Conservation (phyloP, 1,284 basidiomycete species). For the Sanghuangporus baumii region DNA sequence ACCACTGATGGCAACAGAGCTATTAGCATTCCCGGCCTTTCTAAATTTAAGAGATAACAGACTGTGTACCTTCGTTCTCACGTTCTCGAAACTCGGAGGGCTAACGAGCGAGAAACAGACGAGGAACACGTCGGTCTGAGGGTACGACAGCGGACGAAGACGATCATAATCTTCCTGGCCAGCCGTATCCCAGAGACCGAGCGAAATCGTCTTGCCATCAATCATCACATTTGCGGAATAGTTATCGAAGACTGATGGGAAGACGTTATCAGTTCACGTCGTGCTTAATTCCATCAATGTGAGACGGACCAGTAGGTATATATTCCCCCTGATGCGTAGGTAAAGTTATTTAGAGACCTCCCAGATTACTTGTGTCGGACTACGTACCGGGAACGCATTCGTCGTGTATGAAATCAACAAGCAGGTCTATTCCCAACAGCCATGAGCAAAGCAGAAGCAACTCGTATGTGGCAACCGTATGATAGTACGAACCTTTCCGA, state of each 20-base stretch:
- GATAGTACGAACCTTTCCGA: slow-evolving; percentile 79
- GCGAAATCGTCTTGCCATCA: slow-evolving; percentile 96
- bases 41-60: slow-evolving; percentile 10
- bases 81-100: slow-evolving; percentile 97
- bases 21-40: slow-evolving; percentile 13
- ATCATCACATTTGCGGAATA: slow-evolving; percentile 97
- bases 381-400: slow-evolving; percentile 86
- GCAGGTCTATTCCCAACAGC: slow-evolving; percentile 64
- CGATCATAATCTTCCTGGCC: slow-evolving; percentile 99
- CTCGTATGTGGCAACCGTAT: slow-evolving; percentile 3
- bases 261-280: background rate
- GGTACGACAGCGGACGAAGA: slow-evolving; percentile 95
- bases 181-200: slow-evolving; percentile 98
- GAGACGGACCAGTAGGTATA: slow-evolving; percentile 81
- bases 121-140: slow-evolving; percentile 98
- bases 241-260: slow-evolving; percentile 79
- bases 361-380: slow-evolving; percentile 21
- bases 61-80: slow-evolving; percentile 84
- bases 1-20: slow-evolving; percentile 60
- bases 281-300: background rate
- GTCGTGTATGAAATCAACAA: slow-evolving; percentile 97
- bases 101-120: slow-evolving; percentile 98
- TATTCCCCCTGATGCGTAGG: slow-evolving; percentile 74
- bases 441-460: slow-evolving; percentile 14
- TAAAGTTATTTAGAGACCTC: slow-evolving; percentile 12